phyloP scores from a whole-genome alignment of 352 stramenopile species.

The Stramenopiles sp. region DNA sequence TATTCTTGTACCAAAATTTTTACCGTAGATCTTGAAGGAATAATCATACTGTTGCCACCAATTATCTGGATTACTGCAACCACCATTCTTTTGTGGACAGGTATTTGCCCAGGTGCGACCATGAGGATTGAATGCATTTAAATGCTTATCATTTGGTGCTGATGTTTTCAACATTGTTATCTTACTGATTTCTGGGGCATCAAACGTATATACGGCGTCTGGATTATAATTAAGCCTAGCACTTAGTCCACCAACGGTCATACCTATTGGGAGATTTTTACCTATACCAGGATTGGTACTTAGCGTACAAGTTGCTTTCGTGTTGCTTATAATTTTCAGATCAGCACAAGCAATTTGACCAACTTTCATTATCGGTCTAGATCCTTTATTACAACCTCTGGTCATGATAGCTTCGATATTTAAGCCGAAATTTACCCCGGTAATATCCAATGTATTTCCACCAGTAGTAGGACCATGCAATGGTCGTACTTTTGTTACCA shows the following conservation, averaged over 20 bases:
- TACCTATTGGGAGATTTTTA: neutral
- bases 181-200: neutral
- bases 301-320: neutral
- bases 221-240: neutral
- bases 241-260: neutral
- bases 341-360: neutral
- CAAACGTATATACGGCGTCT: neutral
- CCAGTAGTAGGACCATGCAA: neutral
- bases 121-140: neutral
- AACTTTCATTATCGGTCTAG: neutral
- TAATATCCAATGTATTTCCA: neutral
- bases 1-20: conserved; percentile 3
- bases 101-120: neutral
- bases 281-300: neutral
- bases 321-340: neutral
- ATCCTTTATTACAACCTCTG: neutral
- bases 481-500: neutral
- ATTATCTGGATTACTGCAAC: neutral
- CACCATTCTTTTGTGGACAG: neutral
- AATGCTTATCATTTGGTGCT: neutral
- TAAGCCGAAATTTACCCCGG: neutral
- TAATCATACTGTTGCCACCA: neutral
- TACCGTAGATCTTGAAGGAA: neutral
- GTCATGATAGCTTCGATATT: neutral
- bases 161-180: neutral